A percentile compares a stretch with the other conserved stretches of the same genome.
These are phyloP conservation scores for Candida ovalis DNA, from an alignment of 805 yeast species.

Conservation along the genomic window DNA sequence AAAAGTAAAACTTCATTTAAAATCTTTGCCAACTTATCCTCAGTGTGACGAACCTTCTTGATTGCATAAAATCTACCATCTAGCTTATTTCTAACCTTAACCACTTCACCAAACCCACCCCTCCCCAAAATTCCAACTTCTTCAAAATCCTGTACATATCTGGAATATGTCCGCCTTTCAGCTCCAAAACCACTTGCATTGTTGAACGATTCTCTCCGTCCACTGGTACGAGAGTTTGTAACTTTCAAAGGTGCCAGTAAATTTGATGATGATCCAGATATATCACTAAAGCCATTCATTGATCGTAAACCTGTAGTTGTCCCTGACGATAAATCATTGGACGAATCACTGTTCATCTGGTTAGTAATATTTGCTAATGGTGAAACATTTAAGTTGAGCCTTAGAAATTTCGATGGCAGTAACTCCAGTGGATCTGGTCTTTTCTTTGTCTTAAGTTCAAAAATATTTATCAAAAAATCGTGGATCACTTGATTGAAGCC, in stretches of 20 bases:
- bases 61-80: constrained; percentile 96
- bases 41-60: constrained; percentile 82
- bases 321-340: neutral
- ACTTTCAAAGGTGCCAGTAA: constrained; percentile 7
- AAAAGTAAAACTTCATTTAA: constrained; percentile 88
- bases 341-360: neutral
- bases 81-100: constrained; percentile 88
- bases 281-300: constrained; percentile 20
- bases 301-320: constrained; percentile 3
- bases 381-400: constrained; percentile 56
- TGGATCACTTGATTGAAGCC: constrained; percentile 50
- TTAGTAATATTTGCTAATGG: constrained; percentile 17
- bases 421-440: constrained; percentile 83
- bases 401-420: constrained; percentile 74
- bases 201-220: constrained; percentile 29
- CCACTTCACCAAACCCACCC: constrained; percentile 98
- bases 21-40: constrained; percentile 73
- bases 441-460: constrained; percentile 61
- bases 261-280: constrained; percentile 17
- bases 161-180: constrained; percentile 39
- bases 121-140: constrained; percentile 87
- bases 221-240: neutral
- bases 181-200: constrained; percentile 14
- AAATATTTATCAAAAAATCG: constrained; percentile 64
- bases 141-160: constrained; percentile 92